Evolutionary conservation across 2,329 filamentous ascomycete species (phyloP).

Genomic region (Stachybotrys echinatus): DNA sequence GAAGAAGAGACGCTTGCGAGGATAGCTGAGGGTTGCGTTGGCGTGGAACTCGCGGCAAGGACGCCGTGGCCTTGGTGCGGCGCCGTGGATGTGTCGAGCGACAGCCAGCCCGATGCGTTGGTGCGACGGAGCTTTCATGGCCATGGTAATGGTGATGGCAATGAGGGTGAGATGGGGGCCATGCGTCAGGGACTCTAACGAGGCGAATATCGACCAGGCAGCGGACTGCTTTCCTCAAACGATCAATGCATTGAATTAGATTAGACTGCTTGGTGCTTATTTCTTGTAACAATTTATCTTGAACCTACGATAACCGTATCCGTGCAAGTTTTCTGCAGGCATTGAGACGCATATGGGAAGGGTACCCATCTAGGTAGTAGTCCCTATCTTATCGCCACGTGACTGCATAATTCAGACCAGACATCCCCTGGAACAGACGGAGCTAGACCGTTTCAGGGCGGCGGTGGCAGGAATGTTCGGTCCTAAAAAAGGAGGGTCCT

Average conservation of each 20-base stretch:
- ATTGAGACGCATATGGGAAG: background rate
- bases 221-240: too few species aligned
- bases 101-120: slow-evolving; percentile 25
- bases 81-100: slow-evolving; percentile 20
- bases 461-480: background rate
- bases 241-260: too few species aligned
- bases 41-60: slow-evolving; percentile 39
- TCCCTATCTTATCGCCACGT: background rate
- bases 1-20: slow-evolving; percentile 58
- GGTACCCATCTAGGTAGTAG: too few species aligned
- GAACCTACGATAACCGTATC: background rate
- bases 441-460: slow-evolving; percentile 17
- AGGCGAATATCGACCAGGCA: background rate
- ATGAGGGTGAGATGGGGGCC: too few species aligned
- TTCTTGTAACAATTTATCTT: too few species aligned
- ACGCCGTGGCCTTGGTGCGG: slow-evolving; percentile 16
- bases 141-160: slow-evolving; percentile 4
- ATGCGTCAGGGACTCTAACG: too few species aligned
- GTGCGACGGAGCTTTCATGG: slow-evolving; percentile 26
- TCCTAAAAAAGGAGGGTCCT: too few species aligned
- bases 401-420: background rate
- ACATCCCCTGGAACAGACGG: background rate
- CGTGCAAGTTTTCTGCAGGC: background rate
- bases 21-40: slow-evolving; percentile 34
- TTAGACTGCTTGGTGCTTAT: too few species aligned